These are phyloP conservation scores for Phytophthora citricola DNA, from an alignment of 352 stramenopile species.

Conservation along the genomic window DNA sequence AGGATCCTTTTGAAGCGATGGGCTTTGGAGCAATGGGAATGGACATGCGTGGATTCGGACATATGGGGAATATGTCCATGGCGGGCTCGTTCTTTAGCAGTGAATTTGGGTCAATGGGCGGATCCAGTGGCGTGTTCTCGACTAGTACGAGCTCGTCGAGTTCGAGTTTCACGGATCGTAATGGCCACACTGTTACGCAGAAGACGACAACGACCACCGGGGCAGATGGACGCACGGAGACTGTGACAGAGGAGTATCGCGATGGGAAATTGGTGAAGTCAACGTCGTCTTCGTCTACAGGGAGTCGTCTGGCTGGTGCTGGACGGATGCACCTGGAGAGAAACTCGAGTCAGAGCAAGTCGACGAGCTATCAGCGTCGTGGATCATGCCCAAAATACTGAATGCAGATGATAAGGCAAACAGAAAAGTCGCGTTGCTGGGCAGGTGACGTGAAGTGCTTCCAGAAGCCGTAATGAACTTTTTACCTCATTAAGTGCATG, in stretches of 20 bases:
- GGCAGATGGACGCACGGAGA: slow-evolving; percentile 57
- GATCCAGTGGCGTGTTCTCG: slow-evolving; percentile 24
- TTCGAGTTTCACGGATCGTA: slow-evolving; percentile 74
- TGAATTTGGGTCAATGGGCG: slow-evolving; percentile 30
- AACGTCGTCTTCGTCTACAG: slow-evolving; percentile 37
- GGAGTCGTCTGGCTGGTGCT: slow-evolving; percentile 54
- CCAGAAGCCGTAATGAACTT: neutral
- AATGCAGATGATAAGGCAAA: neutral
- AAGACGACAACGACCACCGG: slow-evolving; percentile 75
- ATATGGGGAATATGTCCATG: slow-evolving; percentile 41
- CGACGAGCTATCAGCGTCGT: slow-evolving; percentile 20
- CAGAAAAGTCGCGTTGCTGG: no score
- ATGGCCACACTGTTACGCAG: slow-evolving; percentile 74
- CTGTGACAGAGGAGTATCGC: slow-evolving; percentile 73
- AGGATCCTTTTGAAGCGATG: slow-evolving; percentile 47
- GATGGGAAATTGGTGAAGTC: slow-evolving; percentile 74
- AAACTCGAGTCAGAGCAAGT: slow-evolving; percentile 3
- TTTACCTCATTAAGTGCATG: neutral
- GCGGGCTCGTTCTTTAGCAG: slow-evolving; percentile 62
- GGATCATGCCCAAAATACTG: slow-evolving; percentile 10
- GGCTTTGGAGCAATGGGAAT: slow-evolving; percentile 40
- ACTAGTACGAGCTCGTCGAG: slow-evolving; percentile 66
- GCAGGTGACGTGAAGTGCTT: no score
- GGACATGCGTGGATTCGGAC: slow-evolving; percentile 45
- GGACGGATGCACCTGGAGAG: slow-evolving; percentile 72